These are phyloP conservation scores for Kodamaea fungicola DNA, from an alignment of 1,139 yeast species.

Conservation along the genomic window DNA sequence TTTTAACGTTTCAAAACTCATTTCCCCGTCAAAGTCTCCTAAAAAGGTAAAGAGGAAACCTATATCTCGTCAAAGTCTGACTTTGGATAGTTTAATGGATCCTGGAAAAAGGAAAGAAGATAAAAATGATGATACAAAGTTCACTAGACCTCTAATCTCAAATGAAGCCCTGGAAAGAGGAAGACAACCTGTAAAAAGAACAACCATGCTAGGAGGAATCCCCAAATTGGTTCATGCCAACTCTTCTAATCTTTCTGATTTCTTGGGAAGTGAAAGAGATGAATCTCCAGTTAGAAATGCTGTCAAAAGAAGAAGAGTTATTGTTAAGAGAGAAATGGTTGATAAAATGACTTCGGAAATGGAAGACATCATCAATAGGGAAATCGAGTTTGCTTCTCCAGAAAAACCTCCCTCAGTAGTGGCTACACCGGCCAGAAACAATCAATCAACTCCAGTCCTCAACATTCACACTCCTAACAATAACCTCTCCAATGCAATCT, in stretches of 20 bases:
- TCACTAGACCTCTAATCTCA: neutral
- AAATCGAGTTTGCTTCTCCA: neutral
- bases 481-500: too few relatives aligned
- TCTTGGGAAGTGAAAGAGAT: conserved; percentile 1
- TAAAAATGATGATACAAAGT: neutral
- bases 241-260: neutral
- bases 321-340: too few relatives aligned
- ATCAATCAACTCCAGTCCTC: too few relatives aligned
- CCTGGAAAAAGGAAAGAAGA: neutral
- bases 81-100: conserved; percentile 5
- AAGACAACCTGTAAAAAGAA: too few relatives aligned
- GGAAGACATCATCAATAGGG: too few relatives aligned
- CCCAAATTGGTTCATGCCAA: neutral
- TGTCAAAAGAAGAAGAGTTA: conserved; percentile 1
- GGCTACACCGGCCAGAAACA: too few relatives aligned
- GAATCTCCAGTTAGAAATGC: conserved; percentile 4
- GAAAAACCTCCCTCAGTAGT: neutral
- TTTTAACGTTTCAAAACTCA: conserved; percentile 4
- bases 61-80: conserved; percentile 6
- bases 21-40: conserved; percentile 3
- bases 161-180: too few relatives aligned
- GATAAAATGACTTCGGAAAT: too few relatives aligned
- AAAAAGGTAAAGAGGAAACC: conserved; percentile 1
- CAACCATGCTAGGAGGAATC: neutral
- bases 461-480: too few relatives aligned